Conservation (phyloP, 2,329 filamentous ascomycete species). For the Ceratocystiopsis brevicomis region DNA sequence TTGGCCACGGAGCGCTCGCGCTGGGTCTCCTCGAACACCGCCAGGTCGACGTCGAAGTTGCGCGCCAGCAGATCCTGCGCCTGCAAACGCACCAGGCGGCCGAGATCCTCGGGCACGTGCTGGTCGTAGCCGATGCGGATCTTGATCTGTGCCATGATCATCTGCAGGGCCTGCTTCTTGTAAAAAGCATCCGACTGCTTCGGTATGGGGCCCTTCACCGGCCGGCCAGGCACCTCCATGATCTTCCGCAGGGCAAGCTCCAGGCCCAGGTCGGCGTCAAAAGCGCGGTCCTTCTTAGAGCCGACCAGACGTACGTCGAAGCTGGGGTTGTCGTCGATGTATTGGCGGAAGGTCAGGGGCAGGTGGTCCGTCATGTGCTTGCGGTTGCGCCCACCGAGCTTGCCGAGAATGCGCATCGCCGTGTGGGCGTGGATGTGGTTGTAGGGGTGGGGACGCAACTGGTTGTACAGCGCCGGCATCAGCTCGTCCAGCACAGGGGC, state of each 20-base stretch:
- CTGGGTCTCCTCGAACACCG: slow-evolving; percentile 56
- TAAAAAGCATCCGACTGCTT: slow-evolving; percentile 64
- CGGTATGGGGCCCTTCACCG: slow-evolving; percentile 22
- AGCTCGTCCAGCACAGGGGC: slow-evolving; percentile 95
- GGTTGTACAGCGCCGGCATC: slow-evolving; percentile 94
- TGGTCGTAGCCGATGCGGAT: slow-evolving; percentile 71
- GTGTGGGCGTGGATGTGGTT: slow-evolving; percentile 96
- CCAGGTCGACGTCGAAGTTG: slow-evolving; percentile 52
- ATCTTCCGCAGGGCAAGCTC: slow-evolving; percentile 79
- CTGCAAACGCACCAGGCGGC: slow-evolving; percentile 67
- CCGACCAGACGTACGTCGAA: slow-evolving; percentile 81
- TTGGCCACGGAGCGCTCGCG: slow-evolving; percentile 70
- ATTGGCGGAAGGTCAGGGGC: slow-evolving; percentile 64
- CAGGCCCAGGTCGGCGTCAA: slow-evolving; percentile 70
- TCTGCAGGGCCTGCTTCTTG: slow-evolving; percentile 78
- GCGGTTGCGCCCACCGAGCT: slow-evolving; percentile 83
- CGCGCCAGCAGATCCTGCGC: slow-evolving; percentile 64
- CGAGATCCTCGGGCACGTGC: slow-evolving; percentile 68
- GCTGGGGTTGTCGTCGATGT: slow-evolving; percentile 70
- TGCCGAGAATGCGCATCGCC: slow-evolving; percentile 91
- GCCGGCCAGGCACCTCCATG: slow-evolving; percentile 53
- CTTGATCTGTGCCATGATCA: slow-evolving; percentile 80
- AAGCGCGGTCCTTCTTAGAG: slow-evolving; percentile 71
- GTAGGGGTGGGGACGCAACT: slow-evolving; percentile 82
- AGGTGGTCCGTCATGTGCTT: slow-evolving; percentile 88